A percentile compares a stretch with the other conserved stretches of the same genome.
Conservation (phyloP, 768 basidiomycete species). For the Pilatotrama ljubarskyi region DNA sequence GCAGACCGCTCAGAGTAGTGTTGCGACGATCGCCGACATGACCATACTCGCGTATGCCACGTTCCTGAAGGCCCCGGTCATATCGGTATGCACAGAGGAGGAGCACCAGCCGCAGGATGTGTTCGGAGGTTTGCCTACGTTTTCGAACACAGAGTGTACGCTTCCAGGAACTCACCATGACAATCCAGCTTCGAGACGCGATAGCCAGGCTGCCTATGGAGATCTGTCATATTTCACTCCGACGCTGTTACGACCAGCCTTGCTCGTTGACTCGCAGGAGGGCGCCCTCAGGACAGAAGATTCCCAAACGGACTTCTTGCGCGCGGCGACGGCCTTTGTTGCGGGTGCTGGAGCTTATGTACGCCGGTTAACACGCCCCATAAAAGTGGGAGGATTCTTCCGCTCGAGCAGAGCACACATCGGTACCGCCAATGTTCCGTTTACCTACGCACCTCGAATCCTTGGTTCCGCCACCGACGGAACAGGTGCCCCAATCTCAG, state of each 20-base stretch:
- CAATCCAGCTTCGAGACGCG: conserved; percentile 11
- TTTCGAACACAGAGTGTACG: background rate
- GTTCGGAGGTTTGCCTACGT: background rate
- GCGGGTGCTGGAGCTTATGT: conserved; percentile 15
- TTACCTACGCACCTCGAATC: conserved; percentile 61
- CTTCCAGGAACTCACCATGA: conserved; percentile 9
- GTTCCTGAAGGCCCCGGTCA: conserved; percentile 13
- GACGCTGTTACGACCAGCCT: conserved; percentile 6
- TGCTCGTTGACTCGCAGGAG: background rate
- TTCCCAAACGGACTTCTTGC: conserved; percentile 15
- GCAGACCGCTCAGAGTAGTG: background rate
- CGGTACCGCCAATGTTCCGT: conserved; percentile 41
- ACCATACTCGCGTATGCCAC: conserved; percentile 1
- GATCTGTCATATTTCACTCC: background rate
- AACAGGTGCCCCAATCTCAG: conserved; percentile 41
- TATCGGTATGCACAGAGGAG: conserved; percentile 2
- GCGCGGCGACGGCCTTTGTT: conserved; percentile 19
- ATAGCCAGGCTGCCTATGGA: conserved; percentile 4
- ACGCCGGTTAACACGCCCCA: conserved; percentile 19
- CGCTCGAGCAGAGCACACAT: conserved; percentile 15
- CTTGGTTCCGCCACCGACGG: conserved; percentile 55
- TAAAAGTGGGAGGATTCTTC: conserved; percentile 15
- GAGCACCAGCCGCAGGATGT: background rate
- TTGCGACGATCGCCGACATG: conserved; percentile 19
- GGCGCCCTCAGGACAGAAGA: conserved; percentile 1